Conservation (phyloP, 768 basidiomycete species). For the Suillus clintonianus region DNA sequence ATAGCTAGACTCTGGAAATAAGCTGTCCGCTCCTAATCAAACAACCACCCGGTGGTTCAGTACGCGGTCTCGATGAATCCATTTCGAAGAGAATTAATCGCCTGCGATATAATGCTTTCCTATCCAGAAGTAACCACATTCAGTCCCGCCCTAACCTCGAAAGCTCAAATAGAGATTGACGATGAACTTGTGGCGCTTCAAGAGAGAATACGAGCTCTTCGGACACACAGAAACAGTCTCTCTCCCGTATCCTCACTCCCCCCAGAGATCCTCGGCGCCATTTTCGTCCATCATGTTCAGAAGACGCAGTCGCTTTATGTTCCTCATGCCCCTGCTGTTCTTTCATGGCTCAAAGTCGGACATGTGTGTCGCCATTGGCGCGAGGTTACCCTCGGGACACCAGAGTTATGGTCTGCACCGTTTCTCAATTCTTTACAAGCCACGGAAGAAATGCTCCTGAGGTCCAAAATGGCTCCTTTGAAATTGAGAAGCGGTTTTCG, state of each 20-base stretch:
- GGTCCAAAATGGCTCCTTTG: slow-evolving; percentile 44
- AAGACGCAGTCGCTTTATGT: neutral
- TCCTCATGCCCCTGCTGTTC: neutral
- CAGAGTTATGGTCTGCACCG: slow-evolving; percentile 41
- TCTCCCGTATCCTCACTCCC: slow-evolving; percentile 8
- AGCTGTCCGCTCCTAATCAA: neutral
- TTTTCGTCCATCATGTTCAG: slow-evolving; percentile 6
- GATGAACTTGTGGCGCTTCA: neutral
- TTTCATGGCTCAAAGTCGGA: slow-evolving; percentile 7
- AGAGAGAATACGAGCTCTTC: slow-evolving; percentile 5
- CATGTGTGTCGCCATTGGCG: slow-evolving; percentile 36
- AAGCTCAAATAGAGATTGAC: slow-evolving; percentile 6
- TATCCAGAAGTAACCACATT: neutral
- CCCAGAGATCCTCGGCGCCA: slow-evolving; percentile 7
- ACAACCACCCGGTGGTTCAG: neutral
- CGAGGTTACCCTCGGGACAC: slow-evolving; percentile 38
- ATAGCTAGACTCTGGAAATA: neutral
- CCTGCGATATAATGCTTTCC: neutral
- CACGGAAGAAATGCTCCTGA: slow-evolving; percentile 44
- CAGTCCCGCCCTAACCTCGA: neutral
- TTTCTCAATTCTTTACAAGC: slow-evolving; percentile 36
- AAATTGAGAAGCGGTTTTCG: slow-evolving; percentile 23
- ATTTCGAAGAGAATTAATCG: neutral
- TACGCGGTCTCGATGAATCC: neutral
- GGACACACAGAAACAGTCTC: slow-evolving; percentile 3